phyloP scores from a whole-genome alignment of 169 alveolate genomes.

The Miamiensis avidus region DNA sequence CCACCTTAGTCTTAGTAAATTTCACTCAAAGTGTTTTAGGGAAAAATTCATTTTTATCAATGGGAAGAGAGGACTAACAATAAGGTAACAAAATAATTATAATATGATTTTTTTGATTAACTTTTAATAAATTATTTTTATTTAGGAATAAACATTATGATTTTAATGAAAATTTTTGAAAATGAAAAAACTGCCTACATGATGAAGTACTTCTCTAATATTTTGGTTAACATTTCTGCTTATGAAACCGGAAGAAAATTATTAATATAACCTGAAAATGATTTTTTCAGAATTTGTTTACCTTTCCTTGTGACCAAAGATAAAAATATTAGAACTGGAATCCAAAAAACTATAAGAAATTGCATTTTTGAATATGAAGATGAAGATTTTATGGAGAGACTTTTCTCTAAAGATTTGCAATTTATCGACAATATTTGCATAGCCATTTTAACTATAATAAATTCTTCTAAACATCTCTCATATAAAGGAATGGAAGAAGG shows the following conservation, averaged over 20 bases:
- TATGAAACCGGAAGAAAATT: conserved; percentile 16
- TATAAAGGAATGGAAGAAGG: not conserved
- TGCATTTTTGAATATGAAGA: conserved; percentile 23
- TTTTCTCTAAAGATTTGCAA: conserved; percentile 2
- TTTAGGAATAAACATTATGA: not conserved
- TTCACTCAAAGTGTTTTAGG: not conserved
- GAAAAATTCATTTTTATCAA: not conserved
- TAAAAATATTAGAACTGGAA: conserved; percentile 5
- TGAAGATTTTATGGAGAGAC: conserved; percentile 1
- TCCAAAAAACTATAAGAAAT: conserved; percentile 15
- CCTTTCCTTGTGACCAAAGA: not conserved
- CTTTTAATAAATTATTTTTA: not conserved
- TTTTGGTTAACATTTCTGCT: conserved; percentile 12
- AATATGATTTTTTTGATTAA: too few relatives aligned
- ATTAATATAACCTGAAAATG: conserved; percentile 14
- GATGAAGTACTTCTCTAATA: not conserved
- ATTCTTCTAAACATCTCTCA: not conserved
- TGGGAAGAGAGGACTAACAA: not conserved
- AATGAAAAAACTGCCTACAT: conserved; percentile 2
- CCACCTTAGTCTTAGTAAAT: not conserved
- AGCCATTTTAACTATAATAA: not conserved
- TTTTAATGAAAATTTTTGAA: conserved; percentile 3
- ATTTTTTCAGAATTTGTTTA: conserved; percentile 10
- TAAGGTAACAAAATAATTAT: not conserved
- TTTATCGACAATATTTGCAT: not conserved